Evolutionary conservation across 331 rosid genomes (phyloP).

Genomic region (Arachis monticola): DNA sequence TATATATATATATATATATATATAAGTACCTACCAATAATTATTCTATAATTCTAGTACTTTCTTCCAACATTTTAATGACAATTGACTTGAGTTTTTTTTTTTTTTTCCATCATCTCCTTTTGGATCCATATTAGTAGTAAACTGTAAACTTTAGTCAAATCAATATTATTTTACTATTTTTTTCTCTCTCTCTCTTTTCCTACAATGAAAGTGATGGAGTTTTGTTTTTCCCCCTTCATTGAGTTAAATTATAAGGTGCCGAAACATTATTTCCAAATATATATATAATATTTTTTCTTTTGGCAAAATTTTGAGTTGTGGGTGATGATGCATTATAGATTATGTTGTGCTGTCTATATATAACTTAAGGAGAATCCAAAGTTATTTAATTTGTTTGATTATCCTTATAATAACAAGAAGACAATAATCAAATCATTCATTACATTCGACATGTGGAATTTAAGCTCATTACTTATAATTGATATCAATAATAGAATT

Average conservation of each 20-base stretch:
- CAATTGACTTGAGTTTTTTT: not conserved
- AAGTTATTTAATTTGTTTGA: conserved; percentile 39
- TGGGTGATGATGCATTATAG: conserved; percentile 24
- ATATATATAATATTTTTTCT: not conserved
- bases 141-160: not conserved
- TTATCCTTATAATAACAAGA: conserved; percentile 35
- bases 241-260: conserved; percentile 11
- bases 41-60: conserved; percentile 23
- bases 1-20: not conserved
- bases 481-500: conserved; percentile 39
- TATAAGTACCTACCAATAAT: not conserved
- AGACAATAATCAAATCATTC: conserved; percentile 33
- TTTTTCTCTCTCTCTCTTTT: not conserved
- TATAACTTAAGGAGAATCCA: conserved; percentile 35
- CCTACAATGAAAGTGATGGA: conserved; percentile 15
- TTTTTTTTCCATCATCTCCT: not conserved
- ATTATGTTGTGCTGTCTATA: conserved; percentile 18
- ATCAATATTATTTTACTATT: not conserved
- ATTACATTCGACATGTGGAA: conserved; percentile 36
- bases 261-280: conserved; percentile 32
- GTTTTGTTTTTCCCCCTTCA: not conserved
- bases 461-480: conserved; percentile 38
- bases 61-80: not conserved
- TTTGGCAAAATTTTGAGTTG: conserved; percentile 25
- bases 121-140: conserved; percentile 22